Base-by-base conservation (phyloP, 2,329 filamentous ascomycete species). In the Neoscytalidium dimidiatum region DNA sequence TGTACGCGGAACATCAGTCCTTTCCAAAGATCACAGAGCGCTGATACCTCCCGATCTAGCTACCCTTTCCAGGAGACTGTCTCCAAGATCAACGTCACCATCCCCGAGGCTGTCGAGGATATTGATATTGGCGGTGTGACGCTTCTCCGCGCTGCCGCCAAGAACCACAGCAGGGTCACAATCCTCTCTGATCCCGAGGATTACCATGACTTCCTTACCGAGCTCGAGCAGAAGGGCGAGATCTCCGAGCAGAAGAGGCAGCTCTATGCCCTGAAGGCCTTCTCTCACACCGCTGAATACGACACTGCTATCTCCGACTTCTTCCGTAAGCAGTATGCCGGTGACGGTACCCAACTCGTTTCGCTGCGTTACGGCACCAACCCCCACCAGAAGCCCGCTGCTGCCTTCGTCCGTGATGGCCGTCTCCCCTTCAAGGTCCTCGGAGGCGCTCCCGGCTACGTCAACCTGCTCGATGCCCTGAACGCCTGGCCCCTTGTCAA, bases 41-140 rank as follows among this genome's bases (percentile, higher is more conserved):
- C 41, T 60, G 38, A 60, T n/a, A 17, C 17, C 46, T 7, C 64
- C 26, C n/a, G 14, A 11, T 29, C 4, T 31, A 60, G 56, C 23
- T 98, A 99, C 81, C 95, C 95, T 13, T 99, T 99, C 88, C 97
- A 97, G 84, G 94, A 98, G 78, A 99, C 95, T 33, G 89, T 99
- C 72, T 91, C 93, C 73, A 96, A 97, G 85, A 89, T 96, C 83
- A 96, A 97, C 75, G 95, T 99, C 74, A 98, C 94, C 67, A 92
- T 99, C 68, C 88, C 92, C 60, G 94, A 99, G 82, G 95, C 95
- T 60, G 94, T 99, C 43, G 95, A 99, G 82, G 95, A 99, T 83
- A 96, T 99, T 74, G 95, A 99, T 81, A 97, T 99, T 76, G 95
- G 77, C 70, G 95, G 95, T 73, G 95, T 99, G 61, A 99, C 95